phyloP scores from a whole-genome alignment of 768 basidiomycete genomes.

The Termitomyces sp. region DNA sequence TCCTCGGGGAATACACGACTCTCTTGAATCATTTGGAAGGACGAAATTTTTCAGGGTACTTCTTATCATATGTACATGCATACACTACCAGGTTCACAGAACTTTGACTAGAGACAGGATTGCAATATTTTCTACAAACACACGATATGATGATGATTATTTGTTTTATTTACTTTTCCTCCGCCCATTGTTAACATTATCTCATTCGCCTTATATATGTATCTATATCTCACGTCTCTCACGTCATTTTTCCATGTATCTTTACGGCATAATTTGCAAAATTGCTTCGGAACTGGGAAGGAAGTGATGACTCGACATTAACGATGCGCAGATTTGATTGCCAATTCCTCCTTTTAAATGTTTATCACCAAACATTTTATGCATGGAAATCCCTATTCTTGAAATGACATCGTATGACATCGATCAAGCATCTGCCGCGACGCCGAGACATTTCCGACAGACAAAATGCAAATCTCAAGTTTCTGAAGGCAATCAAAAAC shows the following conservation, averaged over 20 bases:
- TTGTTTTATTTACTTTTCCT: neutral
- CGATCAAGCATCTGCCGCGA: neutral
- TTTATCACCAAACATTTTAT: neutral
- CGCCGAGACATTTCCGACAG: neutral
- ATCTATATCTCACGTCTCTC: neutral
- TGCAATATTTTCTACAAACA: neutral
- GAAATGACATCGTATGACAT: neutral
- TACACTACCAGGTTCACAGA: neutral
- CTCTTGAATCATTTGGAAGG: neutral
- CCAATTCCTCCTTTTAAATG: neutral
- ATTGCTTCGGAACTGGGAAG: neutral
- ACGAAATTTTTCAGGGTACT: neutral
- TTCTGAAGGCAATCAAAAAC: neutral
- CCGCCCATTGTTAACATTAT: neutral
- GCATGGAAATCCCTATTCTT: neutral
- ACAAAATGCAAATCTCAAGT: neutral
- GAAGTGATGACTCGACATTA: neutral
- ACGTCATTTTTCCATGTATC: neutral
- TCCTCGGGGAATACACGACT: slow-evolving; percentile 2
- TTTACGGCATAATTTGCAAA: neutral
- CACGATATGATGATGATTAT: neutral
- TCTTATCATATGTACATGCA: neutral
- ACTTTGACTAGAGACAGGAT: neutral
- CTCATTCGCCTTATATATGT: neutral
- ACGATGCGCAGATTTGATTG: neutral